These are phyloP conservation scores for Stachybotrys echinatus DNA, from an alignment of 2,329 filamentous ascomycete species.

Conservation along the genomic window DNA sequence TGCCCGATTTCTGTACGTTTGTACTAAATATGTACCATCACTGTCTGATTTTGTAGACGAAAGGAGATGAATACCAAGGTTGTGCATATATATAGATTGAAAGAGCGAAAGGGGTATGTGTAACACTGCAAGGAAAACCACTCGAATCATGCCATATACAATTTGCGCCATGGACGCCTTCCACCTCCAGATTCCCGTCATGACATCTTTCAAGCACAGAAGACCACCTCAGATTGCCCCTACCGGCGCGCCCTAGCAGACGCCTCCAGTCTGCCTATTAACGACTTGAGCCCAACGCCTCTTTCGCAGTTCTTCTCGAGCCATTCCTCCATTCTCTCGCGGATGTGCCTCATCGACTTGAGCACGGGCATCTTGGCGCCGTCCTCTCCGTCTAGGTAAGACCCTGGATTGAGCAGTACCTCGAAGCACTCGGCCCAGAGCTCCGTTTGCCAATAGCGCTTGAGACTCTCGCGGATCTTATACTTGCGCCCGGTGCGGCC, in stretches of 20 bases:
- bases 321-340: constrained; percentile 81
- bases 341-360: constrained; percentile 60
- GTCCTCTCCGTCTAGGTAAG: constrained; percentile 60
- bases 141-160: neutral
- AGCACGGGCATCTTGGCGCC: constrained; percentile 66
- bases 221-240: no score
- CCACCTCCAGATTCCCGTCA: no score
- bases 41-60: neutral
- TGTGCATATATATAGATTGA: no score
- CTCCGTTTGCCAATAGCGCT: constrained; percentile 95
- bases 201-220: no score
- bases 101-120: constrained; percentile 3
- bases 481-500: constrained; percentile 64
- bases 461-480: constrained; percentile 74
- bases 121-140: neutral
- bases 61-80: no score
- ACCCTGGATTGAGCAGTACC: constrained; percentile 75
- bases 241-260: constrained; percentile 20
- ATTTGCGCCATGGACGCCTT: no score
- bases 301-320: constrained; percentile 76
- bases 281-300: constrained; percentile 66
- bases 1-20: no score
- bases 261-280: constrained; percentile 60
- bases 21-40: neutral
- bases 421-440: constrained; percentile 84